phyloP scores from a whole-genome alignment of 768 basidiomycete species.

The Amanita subjunquillea region DNA sequence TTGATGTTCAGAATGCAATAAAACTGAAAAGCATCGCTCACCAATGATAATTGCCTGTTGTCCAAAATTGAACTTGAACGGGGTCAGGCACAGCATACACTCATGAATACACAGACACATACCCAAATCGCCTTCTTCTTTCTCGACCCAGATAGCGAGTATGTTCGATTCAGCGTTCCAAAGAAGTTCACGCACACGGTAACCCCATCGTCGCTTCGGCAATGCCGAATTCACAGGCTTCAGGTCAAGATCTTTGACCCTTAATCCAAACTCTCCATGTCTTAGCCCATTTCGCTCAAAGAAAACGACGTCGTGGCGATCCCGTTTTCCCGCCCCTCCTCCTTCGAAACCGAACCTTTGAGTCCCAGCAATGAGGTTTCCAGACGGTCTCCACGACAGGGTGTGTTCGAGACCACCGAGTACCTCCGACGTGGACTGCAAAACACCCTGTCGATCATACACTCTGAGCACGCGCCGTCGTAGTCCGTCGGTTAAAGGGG shows the following conservation, averaged over 20 bases:
- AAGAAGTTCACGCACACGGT: conserved; percentile 60
- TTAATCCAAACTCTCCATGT: conserved; percentile 79
- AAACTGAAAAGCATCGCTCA: conserved; percentile 14
- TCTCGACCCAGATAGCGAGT: conserved; percentile 77
- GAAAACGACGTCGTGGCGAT: conserved; percentile 80
- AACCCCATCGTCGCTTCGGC: conserved; percentile 43
- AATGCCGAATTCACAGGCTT: conserved; percentile 19
- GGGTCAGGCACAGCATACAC: conserved; percentile 3
- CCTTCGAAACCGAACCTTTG: conserved; percentile 78
- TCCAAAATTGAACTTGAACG: conserved; percentile 81
- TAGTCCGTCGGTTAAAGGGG: conserved; percentile 17
- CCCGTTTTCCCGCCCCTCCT: conserved; percentile 54
- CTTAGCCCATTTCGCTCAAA: conserved; percentile 93
- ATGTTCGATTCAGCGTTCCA: conserved; percentile 91
- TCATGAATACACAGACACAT: conserved; percentile 15
- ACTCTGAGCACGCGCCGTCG: conserved; percentile 56
- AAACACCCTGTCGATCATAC: conserved; percentile 60
- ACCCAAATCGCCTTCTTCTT: conserved; percentile 62
- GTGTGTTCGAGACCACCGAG: conserved; percentile 75
- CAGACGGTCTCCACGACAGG: conserved; percentile 80
- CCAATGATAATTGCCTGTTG: conserved; percentile 94
- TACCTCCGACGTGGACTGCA: conserved; percentile 81
- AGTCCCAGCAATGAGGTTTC: conserved; percentile 72
- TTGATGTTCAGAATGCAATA: neutral
- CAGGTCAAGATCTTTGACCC: conserved; percentile 21